Percentiles rank a stretch among this genome's conserved stretches.
Conservation (phyloP, 108 stramenopile species). For the Cyclotella baltica region DNA sequence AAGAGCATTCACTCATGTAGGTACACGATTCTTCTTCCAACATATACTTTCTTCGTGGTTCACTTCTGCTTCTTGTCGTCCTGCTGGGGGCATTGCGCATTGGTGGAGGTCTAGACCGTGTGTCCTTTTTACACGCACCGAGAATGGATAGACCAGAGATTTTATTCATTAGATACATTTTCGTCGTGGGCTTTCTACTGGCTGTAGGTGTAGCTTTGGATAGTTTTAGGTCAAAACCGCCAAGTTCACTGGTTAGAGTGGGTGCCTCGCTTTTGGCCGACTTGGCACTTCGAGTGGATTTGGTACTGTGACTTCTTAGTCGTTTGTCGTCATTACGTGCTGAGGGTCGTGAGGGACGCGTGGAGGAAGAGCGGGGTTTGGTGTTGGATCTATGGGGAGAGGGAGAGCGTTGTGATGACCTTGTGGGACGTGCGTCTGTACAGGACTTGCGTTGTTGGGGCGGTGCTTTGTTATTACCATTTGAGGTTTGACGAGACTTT, state of each 20-base stretch:
- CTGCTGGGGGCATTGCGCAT: neutral
- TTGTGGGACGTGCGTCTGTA: neutral
- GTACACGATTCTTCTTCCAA: conserved; percentile 20
- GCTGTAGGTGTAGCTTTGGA: neutral
- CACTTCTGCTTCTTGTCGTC: neutral
- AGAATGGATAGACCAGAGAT: conserved; percentile 7
- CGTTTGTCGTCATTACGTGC: neutral
- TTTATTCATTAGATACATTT: conserved; percentile 5
- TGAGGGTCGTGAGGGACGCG: conserved; percentile 3
- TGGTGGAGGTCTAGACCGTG: neutral
- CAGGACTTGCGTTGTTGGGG: neutral
- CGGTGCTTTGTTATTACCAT: neutral
- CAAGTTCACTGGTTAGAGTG: conserved; percentile 3
- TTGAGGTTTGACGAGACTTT: neutral
- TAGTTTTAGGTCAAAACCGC: conserved; percentile 6
- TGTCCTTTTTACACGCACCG: conserved; percentile 13
- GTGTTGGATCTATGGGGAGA: conserved; percentile 1
- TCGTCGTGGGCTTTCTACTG: neutral
- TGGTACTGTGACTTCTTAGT: conserved; percentile 1
- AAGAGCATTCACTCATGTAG: conserved; percentile 12
- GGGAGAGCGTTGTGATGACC: neutral
- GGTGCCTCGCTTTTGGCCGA: conserved; percentile 13
- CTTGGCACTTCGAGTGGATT: neutral
- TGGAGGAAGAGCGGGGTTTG: neutral
- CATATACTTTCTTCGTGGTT: neutral